Conservation (phyloP, 495 filamentous ascomycete species). For the Pyrenula aspistea region DNA sequence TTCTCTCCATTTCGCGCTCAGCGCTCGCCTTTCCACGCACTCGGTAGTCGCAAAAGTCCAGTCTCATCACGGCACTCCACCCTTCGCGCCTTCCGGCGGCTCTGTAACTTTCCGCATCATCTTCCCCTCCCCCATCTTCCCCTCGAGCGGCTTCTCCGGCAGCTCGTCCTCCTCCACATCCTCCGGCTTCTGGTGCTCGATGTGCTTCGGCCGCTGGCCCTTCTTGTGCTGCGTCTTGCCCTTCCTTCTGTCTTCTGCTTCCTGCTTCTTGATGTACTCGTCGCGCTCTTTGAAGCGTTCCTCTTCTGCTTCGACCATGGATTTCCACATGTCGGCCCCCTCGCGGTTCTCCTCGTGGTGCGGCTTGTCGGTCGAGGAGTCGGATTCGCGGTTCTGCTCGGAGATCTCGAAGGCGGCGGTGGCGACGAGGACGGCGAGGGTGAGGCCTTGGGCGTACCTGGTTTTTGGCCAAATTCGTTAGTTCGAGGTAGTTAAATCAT, state of each 20-base stretch:
- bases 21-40: too few relatives aligned
- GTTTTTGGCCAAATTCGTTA: too few relatives aligned
- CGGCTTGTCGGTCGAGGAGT: constrained; percentile 57
- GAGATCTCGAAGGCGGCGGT: constrained; percentile 81
- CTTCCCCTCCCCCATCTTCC: neutral
- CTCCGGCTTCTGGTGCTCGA: constrained; percentile 7
- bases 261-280: constrained; percentile 7
- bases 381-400: constrained; percentile 66
- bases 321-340: constrained; percentile 81
- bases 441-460: constrained; percentile 84
- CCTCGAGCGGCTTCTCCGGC: neutral
- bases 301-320: constrained; percentile 75
- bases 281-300: constrained; percentile 41
- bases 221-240: constrained; percentile 1
- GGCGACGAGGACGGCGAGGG: constrained; percentile 76
- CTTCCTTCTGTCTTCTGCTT: constrained; percentile 3
- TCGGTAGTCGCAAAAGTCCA: too few relatives aligned
- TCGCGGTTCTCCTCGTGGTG: constrained; percentile 53
- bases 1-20: too few relatives aligned
- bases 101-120: neutral
- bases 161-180: constrained; percentile 5
- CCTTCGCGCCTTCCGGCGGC: neutral
- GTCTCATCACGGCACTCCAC: neutral
- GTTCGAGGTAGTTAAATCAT: too few relatives aligned
- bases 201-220: constrained; percentile 3